Conservation (phyloP, 768 basidiomycete species). For the Lactifluus pinguis region DNA sequence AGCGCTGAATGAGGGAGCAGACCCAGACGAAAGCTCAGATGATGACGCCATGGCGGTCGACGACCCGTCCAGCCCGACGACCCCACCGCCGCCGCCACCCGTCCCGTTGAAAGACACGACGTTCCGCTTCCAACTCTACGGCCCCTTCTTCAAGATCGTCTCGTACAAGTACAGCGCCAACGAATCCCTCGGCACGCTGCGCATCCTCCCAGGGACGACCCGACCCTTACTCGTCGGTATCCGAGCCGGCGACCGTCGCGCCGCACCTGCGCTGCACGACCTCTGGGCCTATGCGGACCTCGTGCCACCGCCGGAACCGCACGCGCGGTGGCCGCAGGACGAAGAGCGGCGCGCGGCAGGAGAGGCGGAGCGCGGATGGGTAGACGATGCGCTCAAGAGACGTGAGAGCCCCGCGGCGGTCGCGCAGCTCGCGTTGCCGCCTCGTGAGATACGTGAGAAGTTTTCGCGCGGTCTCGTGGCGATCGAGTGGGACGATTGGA, state of each 20-base stretch:
- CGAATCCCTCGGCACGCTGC: not conserved
- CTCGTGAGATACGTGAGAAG: conserved; percentile 6
- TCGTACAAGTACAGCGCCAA: not conserved
- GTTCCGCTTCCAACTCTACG: conserved; percentile 19
- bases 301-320: conserved; percentile 1
- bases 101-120: conserved; percentile 13
- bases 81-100: not conserved
- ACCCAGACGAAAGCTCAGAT: not conserved
- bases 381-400: conserved; percentile 4
- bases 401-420: conserved; percentile 14
- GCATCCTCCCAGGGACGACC: conserved; percentile 12
- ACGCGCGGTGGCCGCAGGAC: conserved; percentile 15
- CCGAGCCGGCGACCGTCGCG: conserved; percentile 9
- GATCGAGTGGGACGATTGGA: conserved; percentile 18
- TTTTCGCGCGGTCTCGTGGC: conserved; percentile 8
- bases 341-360: conserved; percentile 12
- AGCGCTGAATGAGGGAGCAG: not conserved
- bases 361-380: conserved; percentile 18
- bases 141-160: conserved; percentile 15
- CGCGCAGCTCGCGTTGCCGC: conserved; percentile 10
- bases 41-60: conserved; percentile 10
- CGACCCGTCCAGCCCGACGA: not conserved
- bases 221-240: conserved; percentile 12
- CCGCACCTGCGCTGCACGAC: conserved; percentile 8
- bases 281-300: conserved; percentile 17